Percentiles rank a stretch among this genome's conserved stretches.
Conservation (phyloP, 768 basidiomycete genomes). For the Pleurotus eryngii region DNA sequence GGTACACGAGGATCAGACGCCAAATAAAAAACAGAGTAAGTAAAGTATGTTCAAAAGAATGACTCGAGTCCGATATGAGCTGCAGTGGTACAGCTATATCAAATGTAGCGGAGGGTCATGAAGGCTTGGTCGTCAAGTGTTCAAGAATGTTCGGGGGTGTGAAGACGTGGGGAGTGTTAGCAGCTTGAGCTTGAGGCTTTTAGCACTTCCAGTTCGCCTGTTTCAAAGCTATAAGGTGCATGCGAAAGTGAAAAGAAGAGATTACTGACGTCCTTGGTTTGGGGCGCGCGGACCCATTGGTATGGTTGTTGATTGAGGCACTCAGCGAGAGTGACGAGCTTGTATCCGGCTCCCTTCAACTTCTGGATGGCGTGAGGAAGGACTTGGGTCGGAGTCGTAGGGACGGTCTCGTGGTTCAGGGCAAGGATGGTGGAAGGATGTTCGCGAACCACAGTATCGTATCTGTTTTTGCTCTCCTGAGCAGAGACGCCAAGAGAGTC, state of each 20-base stretch:
- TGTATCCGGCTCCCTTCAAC: slow-evolving; percentile 38
- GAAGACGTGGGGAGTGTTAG: neutral
- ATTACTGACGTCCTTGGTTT: slow-evolving; percentile 3
- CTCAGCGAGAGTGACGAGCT: slow-evolving; percentile 40
- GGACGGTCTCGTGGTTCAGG: slow-evolving; percentile 36
- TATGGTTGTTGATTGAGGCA: slow-evolving; percentile 38
- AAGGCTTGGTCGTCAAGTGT: too few species aligned
- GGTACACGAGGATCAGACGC: too few species aligned
- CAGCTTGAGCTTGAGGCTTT: neutral
- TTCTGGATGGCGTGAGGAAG: slow-evolving; percentile 36
- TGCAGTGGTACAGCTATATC: too few species aligned
- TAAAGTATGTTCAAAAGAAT: too few species aligned
- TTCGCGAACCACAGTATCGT: slow-evolving; percentile 20
- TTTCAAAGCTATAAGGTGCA: neutral
- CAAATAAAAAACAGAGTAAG: too few species aligned
- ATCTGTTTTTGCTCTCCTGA: slow-evolving; percentile 24
- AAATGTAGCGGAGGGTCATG: too few species aligned
- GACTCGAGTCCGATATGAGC: too few species aligned
- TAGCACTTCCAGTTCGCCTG: neutral
- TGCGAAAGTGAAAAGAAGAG: slow-evolving; percentile 21
- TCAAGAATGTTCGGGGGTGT: neutral
- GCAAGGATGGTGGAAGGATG: slow-evolving; percentile 34
- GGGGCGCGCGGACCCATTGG: slow-evolving; percentile 27
- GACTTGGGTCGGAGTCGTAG: slow-evolving; percentile 20
- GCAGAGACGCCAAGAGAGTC: slow-evolving; percentile 31